These are phyloP conservation scores for Parasitella parasitica DNA, from an alignment of 371 early-diverging fungal genomes.

Conservation along the genomic window DNA sequence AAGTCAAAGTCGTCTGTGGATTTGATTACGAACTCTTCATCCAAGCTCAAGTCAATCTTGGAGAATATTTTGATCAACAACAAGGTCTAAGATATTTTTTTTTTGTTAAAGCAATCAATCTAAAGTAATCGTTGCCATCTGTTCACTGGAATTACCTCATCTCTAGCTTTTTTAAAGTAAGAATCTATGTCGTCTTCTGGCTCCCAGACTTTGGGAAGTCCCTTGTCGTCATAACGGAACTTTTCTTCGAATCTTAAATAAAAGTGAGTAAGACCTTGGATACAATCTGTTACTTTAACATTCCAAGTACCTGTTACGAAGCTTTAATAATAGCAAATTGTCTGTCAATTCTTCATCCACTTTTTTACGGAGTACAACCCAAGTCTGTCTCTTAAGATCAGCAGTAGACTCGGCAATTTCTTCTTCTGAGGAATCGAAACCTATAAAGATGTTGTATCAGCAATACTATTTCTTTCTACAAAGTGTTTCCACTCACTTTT, in stretches of 20 bases:
- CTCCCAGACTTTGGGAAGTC: constrained; percentile 94
- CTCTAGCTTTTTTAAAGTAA: constrained; percentile 75
- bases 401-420: constrained; percentile 51
- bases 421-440: constrained; percentile 60
- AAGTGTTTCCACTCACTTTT: constrained; percentile 26
- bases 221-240: constrained; percentile 92
- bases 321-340: constrained; percentile 74
- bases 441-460: constrained; percentile 20
- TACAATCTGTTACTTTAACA: neutral
- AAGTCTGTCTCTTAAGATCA: constrained; percentile 65
- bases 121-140: neutral
- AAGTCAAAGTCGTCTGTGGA: constrained; percentile 65
- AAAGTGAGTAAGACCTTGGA: neutral
- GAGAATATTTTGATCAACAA: constrained; percentile 67
- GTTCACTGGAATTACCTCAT: constrained; percentile 52
- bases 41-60: constrained; percentile 53
- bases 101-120: neutral
- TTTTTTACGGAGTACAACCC: constrained; percentile 72
- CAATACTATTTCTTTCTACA: neutral
- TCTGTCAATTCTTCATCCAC: constrained; percentile 86
- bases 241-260: constrained; percentile 75
- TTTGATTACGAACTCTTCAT: constrained; percentile 40
- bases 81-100: constrained; percentile 40
- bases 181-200: constrained; percentile 93
- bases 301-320: constrained; percentile 53